A percentile compares a stretch with the other conserved stretches of the same genome.
These are phyloP conservation scores for Ostreobium quekettii DNA, from an alignment of 139 green algal species.

Conservation along the genomic window DNA sequence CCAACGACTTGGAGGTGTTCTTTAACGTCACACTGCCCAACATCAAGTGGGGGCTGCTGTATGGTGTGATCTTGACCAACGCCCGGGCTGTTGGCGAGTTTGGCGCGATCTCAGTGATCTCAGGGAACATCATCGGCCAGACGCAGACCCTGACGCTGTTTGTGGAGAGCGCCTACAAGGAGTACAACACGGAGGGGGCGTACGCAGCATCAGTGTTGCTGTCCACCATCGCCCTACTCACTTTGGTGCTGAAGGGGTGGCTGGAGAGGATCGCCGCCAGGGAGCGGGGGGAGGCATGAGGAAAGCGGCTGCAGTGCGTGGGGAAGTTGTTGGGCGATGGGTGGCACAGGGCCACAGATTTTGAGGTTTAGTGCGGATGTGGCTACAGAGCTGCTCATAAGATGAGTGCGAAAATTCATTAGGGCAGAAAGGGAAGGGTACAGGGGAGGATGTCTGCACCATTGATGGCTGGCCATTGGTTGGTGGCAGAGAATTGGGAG, in stretches of 20 bases:
- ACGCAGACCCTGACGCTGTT: constrained; percentile 86
- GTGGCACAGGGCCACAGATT: too few relatives aligned
- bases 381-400: too few relatives aligned
- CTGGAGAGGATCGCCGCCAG: constrained; percentile 41
- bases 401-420: too few relatives aligned
- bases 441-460: too few relatives aligned
- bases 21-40: constrained; percentile 84
- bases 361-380: too few relatives aligned
- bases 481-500: too few relatives aligned
- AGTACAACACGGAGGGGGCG: constrained; percentile 68
- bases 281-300: too few relatives aligned
- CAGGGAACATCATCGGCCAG: constrained; percentile 82
- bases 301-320: too few relatives aligned
- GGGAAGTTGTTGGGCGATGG: too few relatives aligned
- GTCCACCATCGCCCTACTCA: constrained; percentile 61
- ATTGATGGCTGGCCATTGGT: too few relatives aligned
- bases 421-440: too few relatives aligned
- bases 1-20: constrained; percentile 76
- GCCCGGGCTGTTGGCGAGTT: constrained; percentile 86
- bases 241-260: constrained; percentile 66
- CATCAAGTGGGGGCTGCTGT: constrained; percentile 80
- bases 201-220: constrained; percentile 76
- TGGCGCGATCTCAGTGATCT: constrained; percentile 79
- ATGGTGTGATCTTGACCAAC: constrained; percentile 83
- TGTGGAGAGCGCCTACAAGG: constrained; percentile 81